Base-by-base conservation (phyloP, 768 basidiomycete genomes). In the Boletus vinaceobasis region DNA sequence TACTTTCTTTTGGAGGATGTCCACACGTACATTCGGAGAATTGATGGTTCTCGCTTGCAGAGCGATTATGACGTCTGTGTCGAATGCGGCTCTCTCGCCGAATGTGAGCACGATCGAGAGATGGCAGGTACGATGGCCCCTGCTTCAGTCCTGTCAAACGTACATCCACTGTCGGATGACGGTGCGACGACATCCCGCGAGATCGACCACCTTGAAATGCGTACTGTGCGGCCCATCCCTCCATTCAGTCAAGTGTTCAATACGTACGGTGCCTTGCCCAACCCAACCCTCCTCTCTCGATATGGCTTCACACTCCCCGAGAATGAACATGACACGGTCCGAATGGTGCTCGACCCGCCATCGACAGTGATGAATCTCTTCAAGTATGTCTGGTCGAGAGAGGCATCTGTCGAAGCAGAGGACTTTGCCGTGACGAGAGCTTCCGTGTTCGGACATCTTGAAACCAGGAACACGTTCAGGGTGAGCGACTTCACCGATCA, bases 261-360 rank as follows among this genome's bases (percentile, higher is more conserved):
- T 67, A 87, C 87, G 1, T 93, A 92, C 64, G 84, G 85, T n/a
- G 70, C 73, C 4, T 72, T 90, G 36, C 73, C 75, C 17, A 91
- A 90, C 63, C 81, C 87, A 1, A 72, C 83, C 61, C 77, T 92
- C 14, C 73, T 90, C 48, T 75, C 73, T 15, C 82, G 79, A 57
- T 91, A 91, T 67, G 90, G 90, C 0, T 92, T 92, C 64, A 66
- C 75, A 27, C 75, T 91, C n/a, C 85, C 90, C 43, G 82, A 76
- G 23, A 90, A 90, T 65, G 86, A 85, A 45, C 75, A 81, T 56
- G 88, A 90, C 62, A 64, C 72, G n/a, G 62, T 87, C 23, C 72
- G 56, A 23, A 51, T 74, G 66, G 66, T 69, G 40, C 52, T 55
- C 11, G 64, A 66, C 48, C 65, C 65, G 37, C 50, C 55, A 44